Base-by-base conservation (phyloP, 2,329 filamentous ascomycete genomes). In the Xylaria sp. region DNA sequence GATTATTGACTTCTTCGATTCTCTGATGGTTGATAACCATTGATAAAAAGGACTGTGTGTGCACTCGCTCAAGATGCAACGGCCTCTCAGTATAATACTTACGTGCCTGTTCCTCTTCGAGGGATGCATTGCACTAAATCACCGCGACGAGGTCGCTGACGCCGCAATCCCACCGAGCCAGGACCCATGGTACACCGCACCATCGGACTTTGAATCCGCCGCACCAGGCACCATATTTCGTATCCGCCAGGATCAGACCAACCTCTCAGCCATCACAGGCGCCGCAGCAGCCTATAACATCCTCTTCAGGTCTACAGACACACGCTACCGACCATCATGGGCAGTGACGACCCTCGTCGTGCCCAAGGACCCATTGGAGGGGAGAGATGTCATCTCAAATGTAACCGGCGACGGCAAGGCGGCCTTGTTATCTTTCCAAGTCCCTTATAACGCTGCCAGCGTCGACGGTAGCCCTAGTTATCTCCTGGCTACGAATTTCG, bases 391-490 rank as follows among this genome's bases (percentile, higher is more conserved):
- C n/a, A n/a, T n/a, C n/a, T n/a, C n/a, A n/a, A n/a, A n/a, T n/a
- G n/a, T n/a, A n/a, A 49, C 50, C 40, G 40, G 49, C 9, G 33
- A 28, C 15, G 50, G 43, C 25, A 54, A 60, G 25, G 60, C 33
- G 37, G 67, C 67, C 25, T 23, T 80, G 2, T 67, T 81, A 1
- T 80, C 78, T 0, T 80, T 78, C 64, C 78, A 80, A 62, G 69
- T 78, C 11, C 72, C 78, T 0, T 73, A 76, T 28, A 71, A 80
- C 55, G 72, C 75, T 8, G 74, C 76, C 9, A 69, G 72, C n/a
- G 61, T 78, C n/a, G 75, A 81, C 17, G 69, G 71, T 1, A 72
- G 72, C 58, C 80, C 72, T 25, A n/a, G n/a, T n/a, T n/a, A n/a
- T 78, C 72, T 2, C 80, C 78, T 60, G 57, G 61, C 66, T 31